Percentiles rank a stretch among this genome's conserved stretches.
Evolutionary conservation across 257 asterid species (phyloP).

Genomic region (Thymus mandschuricus): DNA sequence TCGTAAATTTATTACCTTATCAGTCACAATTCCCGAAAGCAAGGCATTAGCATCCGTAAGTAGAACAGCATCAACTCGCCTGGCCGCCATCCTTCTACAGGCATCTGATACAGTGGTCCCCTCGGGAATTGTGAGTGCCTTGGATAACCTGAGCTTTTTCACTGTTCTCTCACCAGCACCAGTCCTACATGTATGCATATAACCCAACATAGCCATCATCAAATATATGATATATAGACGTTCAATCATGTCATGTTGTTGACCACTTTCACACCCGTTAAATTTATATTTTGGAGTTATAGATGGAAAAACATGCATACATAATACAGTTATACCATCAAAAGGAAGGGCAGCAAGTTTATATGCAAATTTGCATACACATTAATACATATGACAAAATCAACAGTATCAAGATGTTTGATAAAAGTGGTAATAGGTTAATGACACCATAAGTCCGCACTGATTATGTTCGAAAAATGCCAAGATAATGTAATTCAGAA

Average conservation of each 20-base stretch:
- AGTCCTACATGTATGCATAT: constrained; percentile 43
- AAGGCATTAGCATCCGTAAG: constrained; percentile 87
- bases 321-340: neutral
- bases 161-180: constrained; percentile 85
- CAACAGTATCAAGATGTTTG: neutral
- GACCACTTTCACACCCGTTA: neutral
- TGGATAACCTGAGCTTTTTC: constrained; percentile 85
- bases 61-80: constrained; percentile 90
- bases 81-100: constrained; percentile 87
- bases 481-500: neutral
- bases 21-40: constrained; percentile 96
- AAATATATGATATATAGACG: neutral
- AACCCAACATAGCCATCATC: constrained; percentile 17
- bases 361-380: neutral
- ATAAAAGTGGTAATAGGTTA: neutral
- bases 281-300: neutral
- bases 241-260: neutral
- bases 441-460: neutral
- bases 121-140: constrained; percentile 92
- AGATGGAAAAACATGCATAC: constrained; percentile 8
- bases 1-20: constrained; percentile 56
- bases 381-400: neutral
- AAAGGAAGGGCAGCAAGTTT: neutral
- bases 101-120: constrained; percentile 90
- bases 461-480: neutral